Evolutionary conservation across 257 asterid genomes (phyloP), one percentile per base, ranked within the genome.

Genomic region (Nicotiana attenuata): DNA sequence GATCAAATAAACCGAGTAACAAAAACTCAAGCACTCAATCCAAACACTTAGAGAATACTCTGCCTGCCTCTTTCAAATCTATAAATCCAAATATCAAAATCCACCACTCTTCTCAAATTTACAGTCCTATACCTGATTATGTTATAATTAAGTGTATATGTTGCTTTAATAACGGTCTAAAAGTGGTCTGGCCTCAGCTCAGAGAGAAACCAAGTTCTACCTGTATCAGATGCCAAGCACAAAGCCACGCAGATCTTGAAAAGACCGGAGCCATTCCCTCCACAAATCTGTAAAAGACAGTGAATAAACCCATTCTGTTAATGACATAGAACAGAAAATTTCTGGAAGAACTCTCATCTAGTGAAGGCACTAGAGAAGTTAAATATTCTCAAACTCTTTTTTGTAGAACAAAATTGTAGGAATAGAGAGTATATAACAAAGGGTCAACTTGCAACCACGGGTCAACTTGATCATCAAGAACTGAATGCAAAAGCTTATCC

Each of bases 241-340:
- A 96, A 61, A 85, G 91, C 99, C 99, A 96, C 4, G 99, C 98
- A 76, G 97, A 89, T 90, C 91, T 90, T 56, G 99, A 96, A 82
- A 96, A 96, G 47, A 96, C 99, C 0, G 99, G 99, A 84, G 99
- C 99, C 99, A 96, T 96, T 89, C 99, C 99, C 90, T 96, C 99
- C 81, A 96, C 99, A 84, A 94, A 96, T 83, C 99, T 96, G 94
- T 85, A 84, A 73, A 84, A 31, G 19, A 29, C 83, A 81, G 47
- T 82, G 65, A 61, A 50, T 76, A 33, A 81, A 45, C 53, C 75
- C 28, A 80, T 65, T 83, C 75, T 65, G 38, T 13, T 33, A 29
- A 78, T 22, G 68, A 2, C 9, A 13, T 38, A n/a, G 10, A 15
- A 9, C 41, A 78, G 33, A 64, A 75, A 50, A 24, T 24, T 8